Conservation (phyloP, 768 basidiomycete species). For the Boletales sp. region DNA sequence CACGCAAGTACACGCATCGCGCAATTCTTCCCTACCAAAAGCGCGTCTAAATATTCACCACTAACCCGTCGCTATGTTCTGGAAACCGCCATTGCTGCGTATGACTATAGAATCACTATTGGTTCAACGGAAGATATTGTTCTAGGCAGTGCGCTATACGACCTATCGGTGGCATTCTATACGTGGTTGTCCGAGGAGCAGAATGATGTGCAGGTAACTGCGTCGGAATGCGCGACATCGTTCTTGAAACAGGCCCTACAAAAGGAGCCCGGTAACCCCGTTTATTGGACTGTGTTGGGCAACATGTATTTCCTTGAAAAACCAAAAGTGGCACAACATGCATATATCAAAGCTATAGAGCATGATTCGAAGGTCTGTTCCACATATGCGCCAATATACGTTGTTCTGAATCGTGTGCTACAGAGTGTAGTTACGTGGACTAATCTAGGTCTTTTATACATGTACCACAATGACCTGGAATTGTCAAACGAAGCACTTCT, state of each 20-base stretch:
- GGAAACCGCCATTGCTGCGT: constrained; percentile 54
- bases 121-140: constrained; percentile 47
- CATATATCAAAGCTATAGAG: constrained; percentile 86
- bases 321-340: constrained; percentile 81
- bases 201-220: constrained; percentile 14
- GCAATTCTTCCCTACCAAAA: constrained; percentile 35
- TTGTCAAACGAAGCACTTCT: constrained; percentile 84
- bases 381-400: not conserved
- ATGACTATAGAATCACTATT: constrained; percentile 58
- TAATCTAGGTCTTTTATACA: constrained; percentile 83
- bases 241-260: constrained; percentile 71
- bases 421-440: constrained; percentile 80
- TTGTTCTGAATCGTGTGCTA: not conserved
- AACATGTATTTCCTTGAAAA: constrained; percentile 63
- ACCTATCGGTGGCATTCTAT: constrained; percentile 64
- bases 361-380: constrained; percentile 70
- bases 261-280: constrained; percentile 64
- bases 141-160: constrained; percentile 65
- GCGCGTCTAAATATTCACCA: constrained; percentile 17
- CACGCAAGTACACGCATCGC: constrained; percentile 41
- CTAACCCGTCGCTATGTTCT: constrained; percentile 38
- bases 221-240: constrained; percentile 42
- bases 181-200: constrained; percentile 39
- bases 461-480: constrained; percentile 72
- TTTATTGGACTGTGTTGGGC: constrained; percentile 83